Conservation (phyloP, 2,329 filamentous ascomycete genomes). For the Cadophora luteo-olivacea region DNA sequence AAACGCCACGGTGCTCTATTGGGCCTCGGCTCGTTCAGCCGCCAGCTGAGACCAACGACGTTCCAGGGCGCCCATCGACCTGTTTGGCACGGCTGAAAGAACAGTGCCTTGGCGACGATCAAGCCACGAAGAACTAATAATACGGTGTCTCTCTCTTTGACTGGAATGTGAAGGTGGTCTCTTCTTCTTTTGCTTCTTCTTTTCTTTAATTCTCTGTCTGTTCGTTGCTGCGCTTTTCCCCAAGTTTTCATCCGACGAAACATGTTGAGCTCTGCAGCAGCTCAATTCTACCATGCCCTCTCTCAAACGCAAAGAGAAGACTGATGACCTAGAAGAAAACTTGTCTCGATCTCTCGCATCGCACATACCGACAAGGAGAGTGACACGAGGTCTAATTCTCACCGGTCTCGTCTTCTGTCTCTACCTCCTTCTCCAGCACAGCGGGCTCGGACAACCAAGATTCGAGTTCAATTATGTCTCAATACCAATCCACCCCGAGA, state of each 20-base stretch:
- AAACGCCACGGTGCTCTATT: constrained; percentile 11
- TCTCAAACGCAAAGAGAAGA: constrained; percentile 11
- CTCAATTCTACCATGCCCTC: constrained; percentile 8
- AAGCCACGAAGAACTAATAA: neutral
- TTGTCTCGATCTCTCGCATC: neutral
- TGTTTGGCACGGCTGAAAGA: constrained; percentile 16
- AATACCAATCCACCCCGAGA: constrained; percentile 36
- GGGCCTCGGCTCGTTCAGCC: constrained; percentile 1
- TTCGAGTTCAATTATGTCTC: constrained; percentile 34
- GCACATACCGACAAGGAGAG: neutral
- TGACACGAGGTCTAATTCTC: neutral
- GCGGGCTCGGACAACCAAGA: constrained; percentile 15
- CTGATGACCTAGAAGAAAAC: neutral
- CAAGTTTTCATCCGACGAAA: neutral
- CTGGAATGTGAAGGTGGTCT: neutral
- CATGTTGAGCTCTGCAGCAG: constrained; percentile 10
- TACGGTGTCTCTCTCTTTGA: neutral
- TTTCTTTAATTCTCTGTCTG: neutral
- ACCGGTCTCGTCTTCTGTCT: constrained; percentile 2
- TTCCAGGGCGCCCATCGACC: constrained; percentile 5
- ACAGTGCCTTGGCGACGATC: constrained; percentile 16
- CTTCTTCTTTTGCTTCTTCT: neutral
- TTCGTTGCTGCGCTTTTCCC: too few relatives aligned
- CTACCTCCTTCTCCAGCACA: neutral
- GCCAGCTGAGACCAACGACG: constrained; percentile 12